These are phyloP conservation scores for Cavenderia fasciculata DNA, from an alignment of 78 protist species.

Conservation along the genomic window DNA sequence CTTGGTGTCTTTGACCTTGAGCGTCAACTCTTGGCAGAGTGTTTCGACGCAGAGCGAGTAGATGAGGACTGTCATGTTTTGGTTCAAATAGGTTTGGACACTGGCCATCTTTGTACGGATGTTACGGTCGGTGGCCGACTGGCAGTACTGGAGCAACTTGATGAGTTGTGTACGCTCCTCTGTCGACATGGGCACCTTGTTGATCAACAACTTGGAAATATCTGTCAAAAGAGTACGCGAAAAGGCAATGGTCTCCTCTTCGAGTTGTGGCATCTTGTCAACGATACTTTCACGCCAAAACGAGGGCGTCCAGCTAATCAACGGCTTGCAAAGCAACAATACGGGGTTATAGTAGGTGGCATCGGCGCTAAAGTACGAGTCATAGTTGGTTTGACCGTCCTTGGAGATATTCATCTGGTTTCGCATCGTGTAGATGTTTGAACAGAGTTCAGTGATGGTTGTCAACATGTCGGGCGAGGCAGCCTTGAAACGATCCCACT, in stretches of 20 bases:
- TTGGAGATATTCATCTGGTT: not conserved
- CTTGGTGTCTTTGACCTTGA: not conserved
- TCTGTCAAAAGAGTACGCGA: slow-evolving; percentile 17
- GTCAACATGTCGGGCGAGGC: slow-evolving; percentile 2
- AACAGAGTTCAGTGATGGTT: slow-evolving; percentile 8
- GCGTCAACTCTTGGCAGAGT: slow-evolving; percentile 26
- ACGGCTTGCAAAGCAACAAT: not conserved
- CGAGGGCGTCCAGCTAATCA: slow-evolving; percentile 22
- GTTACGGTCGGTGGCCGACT: slow-evolving; percentile 50
- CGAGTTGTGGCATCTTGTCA: slow-evolving; percentile 30
- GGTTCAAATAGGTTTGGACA: slow-evolving; percentile 19
- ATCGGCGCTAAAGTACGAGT: not conserved
- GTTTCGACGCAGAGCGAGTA: slow-evolving; percentile 48
- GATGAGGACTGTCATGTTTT: slow-evolving; percentile 32
- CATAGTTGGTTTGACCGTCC: not conserved
- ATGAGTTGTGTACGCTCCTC: slow-evolving; percentile 23
- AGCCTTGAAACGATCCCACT: slow-evolving; percentile 15
- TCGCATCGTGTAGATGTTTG: not conserved
- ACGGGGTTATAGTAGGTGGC: slow-evolving; percentile 35
- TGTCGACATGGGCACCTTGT: slow-evolving; percentile 8
- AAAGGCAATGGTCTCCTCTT: slow-evolving; percentile 34
- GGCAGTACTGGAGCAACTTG: slow-evolving; percentile 48
- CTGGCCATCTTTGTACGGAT: slow-evolving; percentile 22
- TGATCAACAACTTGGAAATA: slow-evolving; percentile 2
- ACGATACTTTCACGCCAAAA: slow-evolving; percentile 59